A percentile compares a stretch with the other conserved stretches of the same genome.
Evolutionary conservation across 331 rosid genomes (phyloP).

Genomic region (Quercus lobata): DNA sequence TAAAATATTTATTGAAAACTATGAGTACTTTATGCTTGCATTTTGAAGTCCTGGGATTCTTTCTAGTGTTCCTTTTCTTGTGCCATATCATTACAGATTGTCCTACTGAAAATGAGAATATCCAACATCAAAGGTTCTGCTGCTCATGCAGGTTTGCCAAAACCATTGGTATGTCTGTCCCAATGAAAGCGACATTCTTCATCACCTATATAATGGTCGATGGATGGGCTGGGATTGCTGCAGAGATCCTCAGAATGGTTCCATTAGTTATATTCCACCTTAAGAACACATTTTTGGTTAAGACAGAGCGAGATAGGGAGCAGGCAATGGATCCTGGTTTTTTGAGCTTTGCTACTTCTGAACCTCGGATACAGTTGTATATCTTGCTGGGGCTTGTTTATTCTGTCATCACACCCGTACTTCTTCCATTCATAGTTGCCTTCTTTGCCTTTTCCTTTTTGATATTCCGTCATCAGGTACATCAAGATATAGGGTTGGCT

Average conservation of each 20-base stretch:
- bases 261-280: constrained; percentile 65
- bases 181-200: constrained; percentile 96
- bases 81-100: not conserved
- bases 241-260: constrained; percentile 68
- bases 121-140: constrained; percentile 23
- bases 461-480: constrained; percentile 90
- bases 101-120: constrained; percentile 8
- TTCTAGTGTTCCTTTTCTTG: not conserved
- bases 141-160: constrained; percentile 58
- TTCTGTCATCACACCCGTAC: constrained; percentile 78
- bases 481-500: constrained; percentile 1
- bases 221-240: constrained; percentile 95
- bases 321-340: constrained; percentile 84
- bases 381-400: constrained; percentile 85
- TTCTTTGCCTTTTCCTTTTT: constrained; percentile 84
- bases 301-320: constrained; percentile 77
- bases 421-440: constrained; percentile 79
- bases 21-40: not conserved
- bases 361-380: constrained; percentile 88
- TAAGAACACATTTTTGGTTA: constrained; percentile 82
- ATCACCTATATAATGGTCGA: constrained; percentile 91
- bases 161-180: constrained; percentile 78
- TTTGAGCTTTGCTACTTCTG: constrained; percentile 61
- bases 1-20: not conserved
- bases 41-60: not conserved